phyloP scores from a whole-genome alignment of 2,329 filamentous ascomycete species.

The Fusarium sp. region DNA sequence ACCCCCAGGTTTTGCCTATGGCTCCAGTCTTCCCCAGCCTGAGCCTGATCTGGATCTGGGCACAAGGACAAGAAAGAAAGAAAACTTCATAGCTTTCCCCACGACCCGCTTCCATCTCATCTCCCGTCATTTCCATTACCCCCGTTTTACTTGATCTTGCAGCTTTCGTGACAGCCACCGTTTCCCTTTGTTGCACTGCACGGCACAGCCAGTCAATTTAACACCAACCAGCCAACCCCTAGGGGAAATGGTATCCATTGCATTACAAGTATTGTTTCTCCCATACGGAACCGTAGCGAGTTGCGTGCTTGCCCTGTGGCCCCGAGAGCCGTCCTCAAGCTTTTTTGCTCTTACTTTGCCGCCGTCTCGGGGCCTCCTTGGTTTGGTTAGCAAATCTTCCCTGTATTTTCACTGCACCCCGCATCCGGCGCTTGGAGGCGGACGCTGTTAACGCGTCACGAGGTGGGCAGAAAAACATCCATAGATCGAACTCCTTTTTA shows the following conservation, averaged over 20 bases:
- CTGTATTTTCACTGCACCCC: constrained; percentile 37
- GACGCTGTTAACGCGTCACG: constrained; percentile 39
- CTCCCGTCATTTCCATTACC: constrained; percentile 42
- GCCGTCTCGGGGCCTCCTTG: constrained; percentile 38
- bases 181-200: constrained; percentile 28
- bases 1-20: constrained; percentile 45
- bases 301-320: constrained; percentile 29
- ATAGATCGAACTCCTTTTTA: constrained; percentile 13
- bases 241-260: constrained; percentile 29
- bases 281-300: constrained; percentile 1
- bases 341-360: constrained; percentile 16
- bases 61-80: constrained; percentile 13
- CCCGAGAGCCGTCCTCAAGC: constrained; percentile 16
- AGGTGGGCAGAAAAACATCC: constrained; percentile 31
- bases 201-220: constrained; percentile 18
- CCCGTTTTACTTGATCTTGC: constrained; percentile 51
- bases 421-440: constrained; percentile 39
- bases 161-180: constrained; percentile 42
- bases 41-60: constrained; percentile 11
- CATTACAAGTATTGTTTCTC: not conserved
- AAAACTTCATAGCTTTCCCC: constrained; percentile 32
- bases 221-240: constrained; percentile 28
- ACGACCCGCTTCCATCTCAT: constrained; percentile 20
- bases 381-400: constrained; percentile 41
- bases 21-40: constrained; percentile 33